Base-by-base conservation (phyloP, 2,329 filamentous ascomycete species). In the Podosphaera leucotricha region DNA sequence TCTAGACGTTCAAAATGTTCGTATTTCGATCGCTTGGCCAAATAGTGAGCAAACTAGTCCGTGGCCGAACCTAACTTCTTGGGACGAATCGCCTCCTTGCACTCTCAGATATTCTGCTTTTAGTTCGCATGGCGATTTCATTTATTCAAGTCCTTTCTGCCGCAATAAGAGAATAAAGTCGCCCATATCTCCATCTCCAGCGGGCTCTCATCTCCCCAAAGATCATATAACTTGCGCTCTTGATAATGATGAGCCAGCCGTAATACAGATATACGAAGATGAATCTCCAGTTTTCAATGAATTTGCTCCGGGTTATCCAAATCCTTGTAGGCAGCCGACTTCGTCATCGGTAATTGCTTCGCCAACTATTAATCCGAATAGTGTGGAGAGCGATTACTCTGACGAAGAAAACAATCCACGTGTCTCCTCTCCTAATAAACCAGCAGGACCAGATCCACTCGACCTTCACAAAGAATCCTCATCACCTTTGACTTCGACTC, bases 371-470 rank as follows among this genome's bases (percentile, higher is more conserved):
- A 53, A 53, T 41, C 68, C 18, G 3, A 16, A 66, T 6, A 75
- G 70, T 55, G 72, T 75, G 43, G 76, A 92, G 49, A 77, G 81
- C 0, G 80, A 87, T 53, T 75, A 92, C 49, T 77, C 81, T 0
- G 80, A 87, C 53, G 86, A 94, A 64, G 87, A 95, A 61, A 94
- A 94, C 50, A 90, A 95, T 53, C 86, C 86, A 2, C 76, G 93
- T 44, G 67, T 94, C 16, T 82, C 90, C 60, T 93, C 86, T 0
- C 94, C n/a, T n/a, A n/a, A n/a, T n/a, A n/a, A n/a, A n/a, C n/a
- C n/a, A n/a, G n/a, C n/a, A n/a, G n/a, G n/a, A 6, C 80, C 80
- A 20, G 62, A 54, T n/a, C 51, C 58, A 49, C 52, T 58, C 22
- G 43, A 44, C 19, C 46, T 45, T 43, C 46, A 58, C 38, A 41